Percentiles rank a stretch among this genome's conserved stretches.
phyloP scores from a whole-genome alignment of 495 filamentous ascomycete species.

The Penicillium arizonense region DNA sequence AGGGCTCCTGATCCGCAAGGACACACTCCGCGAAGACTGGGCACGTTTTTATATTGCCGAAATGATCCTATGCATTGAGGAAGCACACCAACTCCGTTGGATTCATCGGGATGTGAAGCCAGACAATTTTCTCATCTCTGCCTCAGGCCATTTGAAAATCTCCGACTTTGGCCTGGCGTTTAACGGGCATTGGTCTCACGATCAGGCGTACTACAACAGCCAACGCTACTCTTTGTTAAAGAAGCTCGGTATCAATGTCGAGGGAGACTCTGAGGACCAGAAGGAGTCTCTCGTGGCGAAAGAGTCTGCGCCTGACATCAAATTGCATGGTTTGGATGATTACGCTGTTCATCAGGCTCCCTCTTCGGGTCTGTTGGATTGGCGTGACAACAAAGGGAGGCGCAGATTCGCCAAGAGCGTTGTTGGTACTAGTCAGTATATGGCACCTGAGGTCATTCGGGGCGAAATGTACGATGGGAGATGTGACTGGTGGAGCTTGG shows the following conservation, averaged over 20 bases:
- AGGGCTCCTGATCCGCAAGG: slow-evolving; percentile 77
- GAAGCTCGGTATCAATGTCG: slow-evolving; percentile 69
- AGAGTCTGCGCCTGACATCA: background rate
- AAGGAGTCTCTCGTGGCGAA: slow-evolving; percentile 44
- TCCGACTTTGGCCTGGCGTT: slow-evolving; percentile 94
- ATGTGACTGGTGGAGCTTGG: slow-evolving; percentile 97
- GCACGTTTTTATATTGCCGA: slow-evolving; percentile 88
- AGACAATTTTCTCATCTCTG: slow-evolving; percentile 90
- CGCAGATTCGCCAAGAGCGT: slow-evolving; percentile 76
- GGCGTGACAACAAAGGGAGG: slow-evolving; percentile 74
- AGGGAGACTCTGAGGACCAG: slow-evolving; percentile 73
- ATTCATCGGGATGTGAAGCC: slow-evolving; percentile 97
- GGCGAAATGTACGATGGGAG: slow-evolving; percentile 84
- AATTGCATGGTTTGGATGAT: slow-evolving; percentile 8
- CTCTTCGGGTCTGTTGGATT: slow-evolving; percentile 56
- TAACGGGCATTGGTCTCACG: slow-evolving; percentile 92
- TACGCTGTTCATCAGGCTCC: slow-evolving; percentile 14
- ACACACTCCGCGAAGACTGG: slow-evolving; percentile 71
- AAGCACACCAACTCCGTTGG: slow-evolving; percentile 80
- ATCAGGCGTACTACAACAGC: slow-evolving; percentile 77
- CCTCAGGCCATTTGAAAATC: slow-evolving; percentile 88
- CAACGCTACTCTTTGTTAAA: slow-evolving; percentile 75
- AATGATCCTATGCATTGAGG: slow-evolving; percentile 94
- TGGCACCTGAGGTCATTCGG: slow-evolving; percentile 90
- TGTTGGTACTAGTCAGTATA: slow-evolving; percentile 97